These are phyloP conservation scores for Cryptosporidium ubiquitum DNA, from an alignment of 169 alveolate genomes.

Conservation along the genomic window DNA sequence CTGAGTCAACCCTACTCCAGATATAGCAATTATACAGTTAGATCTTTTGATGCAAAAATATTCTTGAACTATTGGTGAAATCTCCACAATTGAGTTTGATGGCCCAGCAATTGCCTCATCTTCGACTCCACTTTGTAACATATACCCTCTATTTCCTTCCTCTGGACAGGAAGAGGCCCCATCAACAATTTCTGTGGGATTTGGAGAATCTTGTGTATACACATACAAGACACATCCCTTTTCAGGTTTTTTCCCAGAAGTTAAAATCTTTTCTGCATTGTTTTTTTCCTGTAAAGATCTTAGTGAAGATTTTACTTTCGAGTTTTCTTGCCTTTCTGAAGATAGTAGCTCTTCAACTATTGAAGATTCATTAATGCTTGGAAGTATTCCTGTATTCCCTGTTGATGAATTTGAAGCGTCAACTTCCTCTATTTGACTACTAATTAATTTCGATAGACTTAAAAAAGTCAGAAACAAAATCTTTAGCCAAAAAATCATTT, in stretches of 20 bases:
- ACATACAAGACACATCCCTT: slow-evolving; percentile 17
- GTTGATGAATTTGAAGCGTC: not conserved
- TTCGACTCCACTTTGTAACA: slow-evolving; percentile 17
- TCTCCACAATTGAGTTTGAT: slow-evolving; percentile 51
- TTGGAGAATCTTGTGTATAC: slow-evolving; percentile 28
- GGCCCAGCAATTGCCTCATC: slow-evolving; percentile 16
- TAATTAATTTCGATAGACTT: not conserved
- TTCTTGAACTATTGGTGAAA: slow-evolving; percentile 60
- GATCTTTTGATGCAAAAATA: slow-evolving; percentile 54
- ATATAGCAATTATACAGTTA: slow-evolving; percentile 36
- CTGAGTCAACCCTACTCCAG: slow-evolving; percentile 54
- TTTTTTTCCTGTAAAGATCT: slow-evolving; percentile 22
- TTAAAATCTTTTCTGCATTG: not conserved
- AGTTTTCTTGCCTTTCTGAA: not conserved
- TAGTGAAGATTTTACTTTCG: not conserved
- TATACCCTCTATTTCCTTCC: slow-evolving; percentile 55
- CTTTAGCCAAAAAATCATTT: not conserved
- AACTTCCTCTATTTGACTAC: not conserved
- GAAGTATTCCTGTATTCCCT: not conserved
- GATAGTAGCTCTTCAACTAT: not conserved
- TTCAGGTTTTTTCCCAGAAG: not conserved
- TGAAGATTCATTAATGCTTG: slow-evolving; percentile 3
- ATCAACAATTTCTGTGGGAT: slow-evolving; percentile 49
- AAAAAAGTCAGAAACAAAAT: not conserved
- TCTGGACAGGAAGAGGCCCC: slow-evolving; percentile 40